Evolutionary conservation across 352 stramenopile genomes (phyloP).

Genomic region (Saprolegnia parasitica): DNA sequence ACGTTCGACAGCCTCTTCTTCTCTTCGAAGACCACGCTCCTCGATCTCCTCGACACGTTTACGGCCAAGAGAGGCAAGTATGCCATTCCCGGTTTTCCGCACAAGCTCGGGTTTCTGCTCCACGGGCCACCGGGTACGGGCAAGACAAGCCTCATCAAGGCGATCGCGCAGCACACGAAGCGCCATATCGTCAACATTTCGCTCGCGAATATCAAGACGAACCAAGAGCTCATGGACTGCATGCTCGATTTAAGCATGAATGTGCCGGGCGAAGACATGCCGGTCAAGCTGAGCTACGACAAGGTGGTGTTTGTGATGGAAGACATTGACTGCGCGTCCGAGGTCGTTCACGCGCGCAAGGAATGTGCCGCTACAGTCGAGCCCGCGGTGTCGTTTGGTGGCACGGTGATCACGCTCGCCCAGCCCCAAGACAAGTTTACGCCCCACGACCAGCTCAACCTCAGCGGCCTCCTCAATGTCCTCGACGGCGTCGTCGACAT

Average conservation of each 20-base stretch:
- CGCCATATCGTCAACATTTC: constrained; percentile 74
- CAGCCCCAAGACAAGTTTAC: constrained; percentile 30
- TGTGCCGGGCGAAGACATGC: constrained; percentile 56
- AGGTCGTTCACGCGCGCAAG: constrained; percentile 53
- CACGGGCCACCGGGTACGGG: constrained; percentile 83
- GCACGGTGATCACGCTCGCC: constrained; percentile 30
- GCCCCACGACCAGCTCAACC: constrained; percentile 60
- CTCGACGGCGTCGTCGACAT: constrained; percentile 89
- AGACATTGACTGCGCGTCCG: constrained; percentile 80
- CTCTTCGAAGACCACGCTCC: constrained; percentile 60
- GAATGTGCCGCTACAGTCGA: not conserved
- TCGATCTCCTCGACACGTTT: constrained; percentile 78
- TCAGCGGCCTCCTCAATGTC: constrained; percentile 84
- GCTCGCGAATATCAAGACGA: constrained; percentile 72
- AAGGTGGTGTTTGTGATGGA: constrained; percentile 91
- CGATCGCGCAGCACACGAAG: constrained; percentile 70
- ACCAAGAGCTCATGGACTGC: constrained; percentile 77
- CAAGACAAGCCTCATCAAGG: constrained; percentile 90
- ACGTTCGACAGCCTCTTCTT: constrained; percentile 82
- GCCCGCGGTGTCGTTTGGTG: not conserved
- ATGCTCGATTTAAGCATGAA: constrained; percentile 73
- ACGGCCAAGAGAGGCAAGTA: constrained; percentile 68
- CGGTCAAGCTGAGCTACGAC: constrained; percentile 63
- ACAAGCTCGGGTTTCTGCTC: constrained; percentile 86
- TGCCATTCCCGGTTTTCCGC: constrained; percentile 79